These are phyloP conservation scores for Pontederia crassipes DNA, from an alignment of 176 grass and related monocot species.

Conservation along the genomic window DNA sequence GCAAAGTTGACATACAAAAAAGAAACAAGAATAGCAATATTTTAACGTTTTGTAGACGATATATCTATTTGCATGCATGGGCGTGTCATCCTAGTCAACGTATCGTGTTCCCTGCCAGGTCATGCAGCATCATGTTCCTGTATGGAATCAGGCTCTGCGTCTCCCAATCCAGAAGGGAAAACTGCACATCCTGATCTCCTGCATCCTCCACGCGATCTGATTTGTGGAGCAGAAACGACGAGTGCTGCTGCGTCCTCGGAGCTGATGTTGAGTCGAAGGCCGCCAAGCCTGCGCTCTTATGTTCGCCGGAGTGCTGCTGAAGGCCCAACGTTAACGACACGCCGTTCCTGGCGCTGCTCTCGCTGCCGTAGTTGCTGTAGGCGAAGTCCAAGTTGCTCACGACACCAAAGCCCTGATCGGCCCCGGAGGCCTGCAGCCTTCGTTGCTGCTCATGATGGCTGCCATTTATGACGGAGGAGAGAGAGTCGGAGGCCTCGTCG, in stretches of 20 bases:
- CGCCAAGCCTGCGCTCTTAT: neutral
- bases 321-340: constrained; percentile 61
- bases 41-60: too few species aligned
- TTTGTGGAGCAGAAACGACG: too few species aligned
- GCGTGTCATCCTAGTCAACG: neutral
- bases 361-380: constrained; percentile 1
- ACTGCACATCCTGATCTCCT: constrained; percentile 18
- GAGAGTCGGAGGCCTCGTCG: neutral
- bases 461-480: constrained; percentile 10
- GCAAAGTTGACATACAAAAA: too few species aligned
- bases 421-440: neutral
- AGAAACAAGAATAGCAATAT: too few species aligned
- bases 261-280: too few species aligned
- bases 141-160: constrained; percentile 27
- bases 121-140: constrained; percentile 42
- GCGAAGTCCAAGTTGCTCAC: constrained; percentile 9
- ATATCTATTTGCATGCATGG: neutral
- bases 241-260: too few species aligned
- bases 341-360: neutral
- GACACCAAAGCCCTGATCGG: neutral
- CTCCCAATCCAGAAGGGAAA: constrained; percentile 13
- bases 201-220: neutral
- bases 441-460: neutral
- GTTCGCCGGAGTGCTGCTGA: constrained; percentile 34
- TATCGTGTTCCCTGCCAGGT: constrained; percentile 22